Base-by-base conservation (phyloP, 805 yeast genomes). In the Grigorovia yakushimaensis region DNA sequence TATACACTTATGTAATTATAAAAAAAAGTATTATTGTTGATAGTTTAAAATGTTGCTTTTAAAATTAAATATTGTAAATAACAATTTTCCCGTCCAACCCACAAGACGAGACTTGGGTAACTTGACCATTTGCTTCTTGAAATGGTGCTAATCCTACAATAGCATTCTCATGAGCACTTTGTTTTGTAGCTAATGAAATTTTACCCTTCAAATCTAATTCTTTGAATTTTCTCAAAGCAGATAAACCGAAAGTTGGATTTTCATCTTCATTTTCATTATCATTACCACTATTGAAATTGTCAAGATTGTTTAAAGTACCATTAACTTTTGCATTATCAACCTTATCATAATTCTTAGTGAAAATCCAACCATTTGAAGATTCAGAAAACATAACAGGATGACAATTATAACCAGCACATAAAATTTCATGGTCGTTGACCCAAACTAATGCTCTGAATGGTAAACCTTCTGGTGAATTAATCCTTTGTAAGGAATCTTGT, bases 131-230 rank as follows among this genome's bases (percentile, higher is more conserved):
- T 7, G 70, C 55, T 48, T 69, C 75, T 47, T 69, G 68, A 53
- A 66, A 78, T 37, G 78, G 70, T 55, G 79, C 74, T 47, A 91
- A 65, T 44, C 79, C 76, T 46, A 84, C 78, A 62, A 93, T 83
- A 35, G 96, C 82, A 69, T 91, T 93, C 68, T 89, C 96, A 69
- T 93, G 98, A 49, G 86, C 77, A 15, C 96, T 88, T 37, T 70
- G 74, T 30, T 74, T 66, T 35, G 73, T 70, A 38, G 73, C 70
- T 45, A 69, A 67, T 47, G 67, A 72, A 45, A 78, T 78, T 48
- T 85, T 77, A 50, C 99, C 99, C 73, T 88, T 93, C 65, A 91
- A 76, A 69, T 93, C 99, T 76, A 93, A 72, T 67, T 91, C 96
- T 67, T 87, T 82, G 72, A 93, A 93, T 89, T 91, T 88, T 70